Base-by-base conservation (phyloP, 2,329 filamentous ascomycete species). In the Colletotrichum spaethianum region DNA sequence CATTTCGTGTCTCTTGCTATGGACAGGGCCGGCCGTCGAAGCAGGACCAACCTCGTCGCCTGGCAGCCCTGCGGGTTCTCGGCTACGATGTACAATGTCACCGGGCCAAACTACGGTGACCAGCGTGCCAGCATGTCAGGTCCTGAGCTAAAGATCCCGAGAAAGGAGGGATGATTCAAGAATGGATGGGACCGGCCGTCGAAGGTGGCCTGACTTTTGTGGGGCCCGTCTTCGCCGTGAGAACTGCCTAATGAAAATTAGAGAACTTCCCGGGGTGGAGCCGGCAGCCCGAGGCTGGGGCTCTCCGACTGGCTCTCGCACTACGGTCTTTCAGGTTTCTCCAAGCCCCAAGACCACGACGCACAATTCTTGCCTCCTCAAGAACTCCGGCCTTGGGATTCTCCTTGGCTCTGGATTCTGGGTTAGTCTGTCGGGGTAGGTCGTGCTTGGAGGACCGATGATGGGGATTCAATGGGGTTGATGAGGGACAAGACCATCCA, bases 131-230 rank as follows among this genome's bases (percentile, higher is more conserved):
- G 26, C 57, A 38, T 33, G 44, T 50, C 31, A 18, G 28, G 46
- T 55, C 31, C n/a, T 44, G 52, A 26, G 63, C 40, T 31, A 16
- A 26, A 20, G 23, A 23, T 28, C 48, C 55, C 52, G 59, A 64
- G 44, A 55, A 72, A 70, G 46, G 60, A 63, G 59, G 59, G 59
- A 63, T 40, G 53, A 64, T 59, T 69, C 69, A 46, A 60, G 65
- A 59, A 66, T 36, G 46, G 65, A 64, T 70, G 70, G 68, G 50
- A 46, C 44, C 53, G 65, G 53, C 53, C n/a, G 53, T 40, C 53
- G 12, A 57, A 72, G 70, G 60, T 72, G 70, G 70, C 70, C 59
- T 72, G 70, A 72, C 70, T 72, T 64, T 72, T 72, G 64, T 72
- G 70, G 70, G 40, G 53, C 62, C 28, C 38, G 40, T 42, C 48